These are phyloP conservation scores for Trichoderma guizhouense DNA, from an alignment of 2,329 filamentous ascomycete species.

Conservation along the genomic window DNA sequence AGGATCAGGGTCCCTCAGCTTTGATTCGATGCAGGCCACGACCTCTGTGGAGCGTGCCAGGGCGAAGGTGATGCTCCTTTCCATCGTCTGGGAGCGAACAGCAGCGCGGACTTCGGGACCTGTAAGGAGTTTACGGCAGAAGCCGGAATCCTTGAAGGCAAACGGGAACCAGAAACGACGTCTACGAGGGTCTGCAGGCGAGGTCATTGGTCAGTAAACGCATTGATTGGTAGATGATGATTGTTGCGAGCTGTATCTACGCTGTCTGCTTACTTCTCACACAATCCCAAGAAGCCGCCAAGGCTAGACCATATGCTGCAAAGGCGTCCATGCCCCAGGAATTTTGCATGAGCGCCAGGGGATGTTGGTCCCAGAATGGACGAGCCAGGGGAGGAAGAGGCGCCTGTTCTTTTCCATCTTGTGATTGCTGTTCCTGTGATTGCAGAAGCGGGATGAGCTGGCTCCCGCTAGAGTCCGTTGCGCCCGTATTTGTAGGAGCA, in stretches of 20 bases:
- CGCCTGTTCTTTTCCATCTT: background rate
- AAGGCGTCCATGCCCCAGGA: conserved; percentile 16
- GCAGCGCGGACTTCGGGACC: conserved; percentile 7
- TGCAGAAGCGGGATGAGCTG: background rate
- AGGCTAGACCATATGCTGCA: conserved; percentile 4
- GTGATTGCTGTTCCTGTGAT: background rate
- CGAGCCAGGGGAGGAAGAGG: background rate
- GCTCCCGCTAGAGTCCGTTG: background rate
- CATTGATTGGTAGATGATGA: background rate
- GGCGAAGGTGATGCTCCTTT: background rate
- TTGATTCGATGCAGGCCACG: background rate
- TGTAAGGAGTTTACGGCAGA: conserved; percentile 6
- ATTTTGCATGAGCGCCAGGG: background rate
- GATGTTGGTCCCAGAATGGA: conserved; percentile 15
- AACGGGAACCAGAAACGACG: conserved; percentile 12
- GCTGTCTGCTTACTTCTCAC: background rate
- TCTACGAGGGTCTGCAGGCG: background rate
- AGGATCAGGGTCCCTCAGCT: background rate
- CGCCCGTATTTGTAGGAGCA: background rate
- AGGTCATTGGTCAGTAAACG: background rate
- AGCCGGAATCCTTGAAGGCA: background rate
- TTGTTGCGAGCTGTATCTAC: background rate
- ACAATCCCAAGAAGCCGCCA: background rate
- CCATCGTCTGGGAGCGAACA: background rate
- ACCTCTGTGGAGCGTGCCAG: conserved; percentile 8